phyloP scores from a whole-genome alignment of 1,284 basidiomycete species.

The Boletus mariae region DNA sequence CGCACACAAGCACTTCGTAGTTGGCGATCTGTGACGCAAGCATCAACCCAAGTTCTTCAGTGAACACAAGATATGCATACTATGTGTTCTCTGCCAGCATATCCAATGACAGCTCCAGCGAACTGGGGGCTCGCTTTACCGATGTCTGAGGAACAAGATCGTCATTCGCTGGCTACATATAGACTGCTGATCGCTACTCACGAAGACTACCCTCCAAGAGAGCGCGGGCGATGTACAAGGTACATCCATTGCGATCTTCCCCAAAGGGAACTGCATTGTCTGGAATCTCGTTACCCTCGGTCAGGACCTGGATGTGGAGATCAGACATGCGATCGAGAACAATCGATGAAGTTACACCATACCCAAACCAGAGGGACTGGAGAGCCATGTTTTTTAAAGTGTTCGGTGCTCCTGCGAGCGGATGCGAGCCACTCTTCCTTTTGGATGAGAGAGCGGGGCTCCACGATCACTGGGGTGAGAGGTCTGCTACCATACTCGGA shows the following conservation, averaged over 20 bases:
- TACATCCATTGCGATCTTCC: constrained; percentile 29
- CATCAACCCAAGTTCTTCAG: background rate
- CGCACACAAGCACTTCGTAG: constrained; percentile 34
- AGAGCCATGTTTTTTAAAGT: constrained; percentile 31
- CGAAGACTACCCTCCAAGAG: constrained; percentile 31
- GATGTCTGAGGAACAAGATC: constrained; percentile 18
- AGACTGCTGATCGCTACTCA: constrained; percentile 8
- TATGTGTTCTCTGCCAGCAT: constrained; percentile 28
- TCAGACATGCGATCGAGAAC: background rate
- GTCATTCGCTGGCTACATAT: background rate
- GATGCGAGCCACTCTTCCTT: constrained; percentile 29
- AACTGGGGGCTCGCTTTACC: constrained; percentile 29
- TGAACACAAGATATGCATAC: constrained; percentile 11
- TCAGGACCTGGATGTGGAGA: constrained; percentile 22
- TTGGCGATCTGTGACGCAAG: constrained; percentile 19
- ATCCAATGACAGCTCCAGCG: constrained; percentile 27
- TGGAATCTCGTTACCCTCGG: constrained; percentile 29
- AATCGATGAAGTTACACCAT: background rate
- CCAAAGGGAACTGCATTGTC: constrained; percentile 34
- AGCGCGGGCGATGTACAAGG: constrained; percentile 32
- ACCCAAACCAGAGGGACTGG: constrained; percentile 32
- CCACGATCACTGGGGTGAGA: constrained; percentile 14
- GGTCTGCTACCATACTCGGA: constrained; percentile 22
- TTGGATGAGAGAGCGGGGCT: constrained; percentile 16
- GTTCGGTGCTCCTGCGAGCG: constrained; percentile 29